These are phyloP conservation scores for Heliocybe sulcata DNA, from an alignment of 1,284 basidiomycete genomes.

Conservation along the genomic window DNA sequence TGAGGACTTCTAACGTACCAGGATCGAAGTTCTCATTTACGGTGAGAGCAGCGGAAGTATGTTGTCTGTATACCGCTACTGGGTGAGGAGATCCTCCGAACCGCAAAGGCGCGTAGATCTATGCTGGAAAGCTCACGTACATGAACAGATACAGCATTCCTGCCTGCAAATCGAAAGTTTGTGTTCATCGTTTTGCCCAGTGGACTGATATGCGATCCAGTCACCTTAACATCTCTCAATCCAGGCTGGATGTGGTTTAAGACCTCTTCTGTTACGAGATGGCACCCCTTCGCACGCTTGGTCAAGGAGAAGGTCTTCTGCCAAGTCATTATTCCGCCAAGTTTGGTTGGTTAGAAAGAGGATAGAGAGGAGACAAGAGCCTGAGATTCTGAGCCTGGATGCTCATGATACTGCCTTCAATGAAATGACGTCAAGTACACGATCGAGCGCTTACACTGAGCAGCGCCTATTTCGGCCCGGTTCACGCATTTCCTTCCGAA, in stretches of 20 bases:
- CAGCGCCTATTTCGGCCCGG: no score
- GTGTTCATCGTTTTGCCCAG: no score
- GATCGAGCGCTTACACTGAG: no score
- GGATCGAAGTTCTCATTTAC: constrained; percentile 83
- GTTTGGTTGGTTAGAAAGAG: not conserved
- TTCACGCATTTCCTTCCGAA: no score
- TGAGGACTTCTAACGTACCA: constrained; percentile 29
- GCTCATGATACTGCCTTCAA: no score
- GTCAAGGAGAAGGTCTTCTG: constrained; percentile 79
- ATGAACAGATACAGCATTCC: constrained; percentile 76
- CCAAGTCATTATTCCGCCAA: constrained; percentile 66
- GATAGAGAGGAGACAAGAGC: not conserved
- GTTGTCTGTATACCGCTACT: constrained; percentile 50
- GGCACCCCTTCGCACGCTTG: constrained; percentile 62
- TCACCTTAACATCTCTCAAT: constrained; percentile 61
- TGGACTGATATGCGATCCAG: no score
- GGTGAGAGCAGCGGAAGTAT: constrained; percentile 86
- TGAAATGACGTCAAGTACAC: no score
- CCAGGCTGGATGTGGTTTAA: constrained; percentile 67
- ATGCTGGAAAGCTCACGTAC: constrained; percentile 28
- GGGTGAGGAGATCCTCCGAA: not conserved
- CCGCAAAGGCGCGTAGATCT: not conserved
- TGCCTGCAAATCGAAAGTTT: no score
- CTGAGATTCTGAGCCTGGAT: no score
- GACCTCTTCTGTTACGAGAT: constrained; percentile 84